Base-by-base conservation (phyloP, 31 red algal species). In the Porphyra umbilicalis region DNA sequence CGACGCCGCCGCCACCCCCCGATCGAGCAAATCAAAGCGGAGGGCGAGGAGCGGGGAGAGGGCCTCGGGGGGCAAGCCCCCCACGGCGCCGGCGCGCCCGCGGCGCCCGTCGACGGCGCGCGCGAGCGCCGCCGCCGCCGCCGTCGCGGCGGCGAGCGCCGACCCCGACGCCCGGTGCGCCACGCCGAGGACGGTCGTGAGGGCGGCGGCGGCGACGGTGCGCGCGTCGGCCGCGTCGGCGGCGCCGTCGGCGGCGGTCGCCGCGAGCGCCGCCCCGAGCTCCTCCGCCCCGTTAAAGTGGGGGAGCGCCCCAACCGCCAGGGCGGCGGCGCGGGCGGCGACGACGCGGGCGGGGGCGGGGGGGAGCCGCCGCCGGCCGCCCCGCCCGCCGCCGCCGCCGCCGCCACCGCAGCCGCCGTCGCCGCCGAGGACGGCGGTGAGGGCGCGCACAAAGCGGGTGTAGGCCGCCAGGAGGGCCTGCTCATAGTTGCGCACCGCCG, bases 141-240 rank as follows among this genome's bases (percentile, higher is more conserved):
- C 46, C 25, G 87, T 77, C 67, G 85, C 87, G 34, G 85, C 67
- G 8, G 76, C 79, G 33, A 92, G 82, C 18, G 85, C 82, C 9
- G 36, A 34, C 78, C 90, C 90, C 25, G 90, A 92, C 74, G 90
- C 85, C 32, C 85, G 80, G 44, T 92, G 90, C 5, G 90, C 90
- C 39, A 84, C 82, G 34, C 77, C 84, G 15, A 92, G 37, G 0
- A 92, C 85, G n/a, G 81, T 8, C 18, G 82, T 83, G 32, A 92
- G 67, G 20, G 90, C 90, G 6, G 80, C 68, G 36, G 81, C 80
- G 68, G 76, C 76, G 34, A 76, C 11, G 39, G 75, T 77, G 67
- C 90, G 75, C 10, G 87, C 81, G 6, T 79, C 83, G 30, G 77
- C 85, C 38, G 87, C 90, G 18, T 78, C 38, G 29, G 83, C 85